Evolutionary conservation across 202 grass and related monocot genomes (phyloP).

Genomic region (Brachypodium distachyon): DNA sequence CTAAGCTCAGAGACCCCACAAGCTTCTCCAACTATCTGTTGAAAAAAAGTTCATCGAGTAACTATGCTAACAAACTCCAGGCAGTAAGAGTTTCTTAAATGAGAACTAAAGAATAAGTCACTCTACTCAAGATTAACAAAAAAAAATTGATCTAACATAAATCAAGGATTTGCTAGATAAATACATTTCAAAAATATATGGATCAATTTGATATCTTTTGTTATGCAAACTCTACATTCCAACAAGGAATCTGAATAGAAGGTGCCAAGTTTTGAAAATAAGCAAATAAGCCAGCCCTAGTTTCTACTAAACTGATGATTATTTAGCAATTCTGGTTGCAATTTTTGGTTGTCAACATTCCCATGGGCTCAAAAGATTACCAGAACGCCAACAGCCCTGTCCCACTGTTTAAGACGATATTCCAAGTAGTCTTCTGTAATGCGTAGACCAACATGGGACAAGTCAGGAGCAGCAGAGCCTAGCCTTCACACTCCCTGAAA

Average conservation of each 20-base stretch:
- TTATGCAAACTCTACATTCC: background rate
- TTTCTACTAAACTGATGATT: background rate
- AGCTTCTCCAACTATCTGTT: constrained; percentile 93
- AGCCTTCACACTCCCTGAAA: constrained; percentile 89
- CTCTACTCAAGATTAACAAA: background rate
- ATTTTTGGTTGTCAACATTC: background rate
- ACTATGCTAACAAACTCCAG: background rate
- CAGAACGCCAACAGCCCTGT: constrained; percentile 92
- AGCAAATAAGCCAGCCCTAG: background rate
- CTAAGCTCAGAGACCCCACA: constrained; percentile 33
- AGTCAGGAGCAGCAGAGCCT: constrained; percentile 83
- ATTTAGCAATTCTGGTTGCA: background rate
- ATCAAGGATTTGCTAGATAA: background rate
- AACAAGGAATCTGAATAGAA: constrained; percentile 1
- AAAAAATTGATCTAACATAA: background rate
- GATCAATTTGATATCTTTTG: background rate
- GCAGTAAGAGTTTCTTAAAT: background rate
- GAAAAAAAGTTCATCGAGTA: constrained; percentile 15
- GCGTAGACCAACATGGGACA: constrained; percentile 89
- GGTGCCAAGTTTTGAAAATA: background rate
- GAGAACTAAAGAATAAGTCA: background rate
- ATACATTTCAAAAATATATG: background rate
- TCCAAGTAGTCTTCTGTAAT: constrained; percentile 91
- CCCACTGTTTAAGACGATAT: constrained; percentile 92
- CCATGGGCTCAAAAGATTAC: constrained; percentile 20